Conservation (phyloP, 2,329 filamentous ascomycete genomes). For the Aspergillus piperis region DNA sequence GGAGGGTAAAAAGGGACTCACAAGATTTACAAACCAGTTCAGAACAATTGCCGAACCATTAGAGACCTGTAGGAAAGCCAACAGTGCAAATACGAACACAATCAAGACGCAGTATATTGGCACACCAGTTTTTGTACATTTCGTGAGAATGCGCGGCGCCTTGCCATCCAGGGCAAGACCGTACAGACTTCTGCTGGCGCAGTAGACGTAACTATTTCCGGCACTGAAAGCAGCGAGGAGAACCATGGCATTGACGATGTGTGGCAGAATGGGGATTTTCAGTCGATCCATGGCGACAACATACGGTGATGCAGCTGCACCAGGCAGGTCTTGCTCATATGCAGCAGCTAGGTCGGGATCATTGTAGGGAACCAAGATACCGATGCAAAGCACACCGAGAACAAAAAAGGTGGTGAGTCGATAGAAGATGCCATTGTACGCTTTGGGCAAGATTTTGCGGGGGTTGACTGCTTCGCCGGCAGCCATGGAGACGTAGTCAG, state of each 20-base stretch:
- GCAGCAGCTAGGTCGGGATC: slow-evolving; percentile 63
- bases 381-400: slow-evolving; percentile 70
- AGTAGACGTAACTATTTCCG: slow-evolving; percentile 69
- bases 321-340: slow-evolving; percentile 60
- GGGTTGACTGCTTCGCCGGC: slow-evolving; percentile 73
- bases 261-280: slow-evolving; percentile 63
- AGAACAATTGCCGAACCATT: slow-evolving; percentile 67
- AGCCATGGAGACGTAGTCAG: slow-evolving; percentile 65
- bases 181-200: slow-evolving; percentile 67
- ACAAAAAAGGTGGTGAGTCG: slow-evolving; percentile 75
- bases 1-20: slow-evolving; percentile 23
- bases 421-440: slow-evolving; percentile 78
- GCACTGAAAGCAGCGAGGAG: slow-evolving; percentile 69
- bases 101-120: slow-evolving; percentile 71
- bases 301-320: slow-evolving; percentile 73
- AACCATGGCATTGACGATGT: slow-evolving; percentile 73
- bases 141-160: slow-evolving; percentile 66
- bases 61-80: slow-evolving; percentile 74
- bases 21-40: slow-evolving; percentile 69
- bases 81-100: slow-evolving; percentile 66
- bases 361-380: slow-evolving; percentile 71
- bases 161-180: slow-evolving; percentile 69
- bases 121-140: slow-evolving; percentile 65
- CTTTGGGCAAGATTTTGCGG: slow-evolving; percentile 67
- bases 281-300: slow-evolving; percentile 67